phyloP scores from a whole-genome alignment of 1,139 yeast species.

The Spencermartinsiella ligniputridi region DNA sequence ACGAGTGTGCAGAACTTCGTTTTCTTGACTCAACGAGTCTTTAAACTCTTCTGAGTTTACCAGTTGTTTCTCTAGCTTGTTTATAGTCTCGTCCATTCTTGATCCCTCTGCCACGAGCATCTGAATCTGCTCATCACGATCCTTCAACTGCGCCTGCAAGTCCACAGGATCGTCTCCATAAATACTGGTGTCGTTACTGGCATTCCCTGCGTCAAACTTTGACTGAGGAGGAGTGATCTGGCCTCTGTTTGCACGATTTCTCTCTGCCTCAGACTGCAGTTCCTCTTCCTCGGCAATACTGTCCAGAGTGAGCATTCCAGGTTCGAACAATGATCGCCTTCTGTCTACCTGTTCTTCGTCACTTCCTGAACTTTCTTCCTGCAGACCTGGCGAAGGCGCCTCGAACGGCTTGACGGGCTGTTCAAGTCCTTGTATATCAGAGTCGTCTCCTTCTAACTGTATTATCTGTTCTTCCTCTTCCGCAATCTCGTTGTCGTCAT shows the following conservation, averaged over 20 bases:
- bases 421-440: neutral
- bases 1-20: slow-evolving; percentile 29
- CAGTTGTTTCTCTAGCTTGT: slow-evolving; percentile 28
- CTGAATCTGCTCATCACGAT: slow-evolving; percentile 30
- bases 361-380: neutral
- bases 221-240: slow-evolving; percentile 15
- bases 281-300: slow-evolving; percentile 18
- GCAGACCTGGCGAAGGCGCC: neutral
- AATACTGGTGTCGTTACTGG: neutral
- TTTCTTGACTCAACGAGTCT: slow-evolving; percentile 31
- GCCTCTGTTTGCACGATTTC: slow-evolving; percentile 1
- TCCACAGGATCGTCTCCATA: neutral
- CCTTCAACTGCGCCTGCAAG: slow-evolving; percentile 11
- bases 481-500: slow-evolving; percentile 22
- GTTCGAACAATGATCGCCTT: neutral
- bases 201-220: neutral
- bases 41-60: slow-evolving; percentile 28
- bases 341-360: neutral
- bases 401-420: slow-evolving; percentile 1
- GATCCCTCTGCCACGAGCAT: slow-evolving; percentile 30
- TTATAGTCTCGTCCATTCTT: slow-evolving; percentile 27
- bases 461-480: slow-evolving; percentile 14
- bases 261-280: neutral
- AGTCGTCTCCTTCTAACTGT: neutral
- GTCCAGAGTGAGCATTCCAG: slow-evolving; percentile 8